Base-by-base conservation (phyloP, 208 protist genomes). In the Acanthamoeba sp. region DNA sequence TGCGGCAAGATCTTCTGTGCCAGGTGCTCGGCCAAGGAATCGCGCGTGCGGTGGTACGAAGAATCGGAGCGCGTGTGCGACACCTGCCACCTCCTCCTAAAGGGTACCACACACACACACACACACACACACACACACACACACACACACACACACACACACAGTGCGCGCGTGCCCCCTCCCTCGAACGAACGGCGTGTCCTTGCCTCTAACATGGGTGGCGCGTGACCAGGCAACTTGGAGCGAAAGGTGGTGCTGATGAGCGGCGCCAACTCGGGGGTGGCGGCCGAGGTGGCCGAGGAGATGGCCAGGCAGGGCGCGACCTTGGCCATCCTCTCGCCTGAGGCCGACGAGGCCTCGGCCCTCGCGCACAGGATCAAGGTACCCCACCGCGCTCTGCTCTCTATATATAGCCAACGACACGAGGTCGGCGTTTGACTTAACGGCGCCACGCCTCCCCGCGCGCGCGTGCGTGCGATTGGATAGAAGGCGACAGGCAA, bases 1-100 rank as follows among this genome's bases (percentile, higher is more conserved):
- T 87, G 78, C 42, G 78, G 78, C 27, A 87, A 87, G 78, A 57
- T 87, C 38, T 87, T 57, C 78, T 87, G 78, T 40, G 48, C 38
- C 38, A 87, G 57, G 40, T 87, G 78, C 40, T 48, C 48, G 40
- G 0, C 32, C 36, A 59, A 87, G 42, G 32, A 38, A 20, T 76
- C 16, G 22, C 22, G 66, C 5, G 66, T 76, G 66, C n/a, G 66
- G n/a, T 76, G 66, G 66, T 76, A 40, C 32, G 66, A 76, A 10
- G 29, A 29, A 6, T 5, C 66, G 29, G 66, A 76, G 10, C 66
- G 66, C 36, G 66, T 76, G 66, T 76, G 66, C 66, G 66, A 29
- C 36, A 42, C 66, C 1, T 76, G 66, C 66, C 40, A 36, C 66
- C n/a, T 76, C 29, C 1, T 40, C 36, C 66, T 76, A 0, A 29